Evolutionary conservation across 1,284 basidiomycete genomes (phyloP).

Genomic region (Puccinia brachypodii): DNA sequence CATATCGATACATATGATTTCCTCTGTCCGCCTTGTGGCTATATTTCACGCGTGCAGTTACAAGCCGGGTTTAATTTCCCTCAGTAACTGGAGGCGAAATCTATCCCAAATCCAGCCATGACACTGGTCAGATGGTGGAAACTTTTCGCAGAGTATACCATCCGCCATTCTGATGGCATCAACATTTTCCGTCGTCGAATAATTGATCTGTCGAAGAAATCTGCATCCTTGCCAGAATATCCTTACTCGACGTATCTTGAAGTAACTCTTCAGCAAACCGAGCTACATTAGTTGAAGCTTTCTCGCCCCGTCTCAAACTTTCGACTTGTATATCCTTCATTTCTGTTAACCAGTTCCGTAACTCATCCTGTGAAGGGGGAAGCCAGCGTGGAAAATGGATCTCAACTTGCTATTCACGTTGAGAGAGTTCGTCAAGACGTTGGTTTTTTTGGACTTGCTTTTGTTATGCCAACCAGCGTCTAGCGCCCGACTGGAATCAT

Average conservation of each 20-base stretch:
- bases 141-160: not conserved
- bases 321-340: not conserved
- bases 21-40: not conserved
- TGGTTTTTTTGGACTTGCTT: slow-evolving; percentile 12
- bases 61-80: not conserved
- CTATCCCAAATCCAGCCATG: not conserved
- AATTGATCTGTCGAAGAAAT: not conserved
- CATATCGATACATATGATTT: not conserved
- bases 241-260: not conserved
- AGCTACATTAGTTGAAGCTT: not conserved
- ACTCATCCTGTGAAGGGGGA: not conserved
- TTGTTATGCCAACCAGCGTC: not conserved
- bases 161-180: not conserved
- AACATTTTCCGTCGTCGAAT: not conserved
- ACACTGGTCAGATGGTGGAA: not conserved
- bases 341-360: not conserved
- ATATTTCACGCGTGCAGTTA: slow-evolving; percentile 1
- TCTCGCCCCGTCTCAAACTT: not conserved
- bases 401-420: not conserved
- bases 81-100: not conserved
- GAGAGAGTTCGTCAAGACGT: not conserved
- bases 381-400: not conserved
- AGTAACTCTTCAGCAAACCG: not conserved
- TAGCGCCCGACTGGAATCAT: not conserved
- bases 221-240: not conserved